phyloP scores from a whole-genome alignment of 169 alveolate genomes.

The Theileria orientalis region DNA sequence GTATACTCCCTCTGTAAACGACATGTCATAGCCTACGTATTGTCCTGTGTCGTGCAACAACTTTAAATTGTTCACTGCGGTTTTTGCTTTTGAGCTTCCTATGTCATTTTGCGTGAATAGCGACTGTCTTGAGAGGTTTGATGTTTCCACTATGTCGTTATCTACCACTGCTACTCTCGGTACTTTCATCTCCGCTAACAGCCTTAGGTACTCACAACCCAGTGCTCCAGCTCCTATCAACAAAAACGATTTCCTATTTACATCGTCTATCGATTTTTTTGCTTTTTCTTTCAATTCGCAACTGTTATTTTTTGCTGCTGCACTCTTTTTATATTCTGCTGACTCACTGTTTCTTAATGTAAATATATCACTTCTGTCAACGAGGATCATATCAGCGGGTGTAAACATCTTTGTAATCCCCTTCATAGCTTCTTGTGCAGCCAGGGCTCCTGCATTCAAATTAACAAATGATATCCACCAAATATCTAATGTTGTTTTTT shows the following conservation, averaged over 20 bases:
- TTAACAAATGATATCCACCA: background rate
- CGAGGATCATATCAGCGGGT: slow-evolving; percentile 40
- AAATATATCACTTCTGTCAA: slow-evolving; percentile 58
- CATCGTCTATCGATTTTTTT: slow-evolving; percentile 2
- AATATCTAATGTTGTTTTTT: background rate
- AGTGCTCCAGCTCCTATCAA: slow-evolving; percentile 67
- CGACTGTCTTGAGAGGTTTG: slow-evolving; percentile 50
- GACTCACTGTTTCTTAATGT: slow-evolving; percentile 11
- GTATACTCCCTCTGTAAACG: slow-evolving; percentile 10
- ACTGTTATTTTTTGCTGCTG: no score
- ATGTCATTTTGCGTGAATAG: slow-evolving; percentile 54
- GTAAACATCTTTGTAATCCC: slow-evolving; percentile 36
- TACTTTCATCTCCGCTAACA: slow-evolving; percentile 53
- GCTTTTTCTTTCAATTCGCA: no score
- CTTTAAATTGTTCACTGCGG: slow-evolving; percentile 43
- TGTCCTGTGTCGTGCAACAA: background rate
- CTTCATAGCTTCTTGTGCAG: slow-evolving; percentile 59
- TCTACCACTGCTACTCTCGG: slow-evolving; percentile 41
- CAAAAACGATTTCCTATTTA: slow-evolving; percentile 16
- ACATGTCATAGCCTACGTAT: background rate
- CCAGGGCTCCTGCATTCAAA: slow-evolving; percentile 36
- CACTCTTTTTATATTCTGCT: slow-evolving; percentile 7
- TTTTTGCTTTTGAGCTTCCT: slow-evolving; percentile 47
- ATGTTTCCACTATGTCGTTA: slow-evolving; percentile 49
- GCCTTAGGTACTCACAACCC: slow-evolving; percentile 57